Evolutionary conservation across 1,284 basidiomycete species (phyloP).

Genomic region (Malassezia brasiliensis): DNA sequence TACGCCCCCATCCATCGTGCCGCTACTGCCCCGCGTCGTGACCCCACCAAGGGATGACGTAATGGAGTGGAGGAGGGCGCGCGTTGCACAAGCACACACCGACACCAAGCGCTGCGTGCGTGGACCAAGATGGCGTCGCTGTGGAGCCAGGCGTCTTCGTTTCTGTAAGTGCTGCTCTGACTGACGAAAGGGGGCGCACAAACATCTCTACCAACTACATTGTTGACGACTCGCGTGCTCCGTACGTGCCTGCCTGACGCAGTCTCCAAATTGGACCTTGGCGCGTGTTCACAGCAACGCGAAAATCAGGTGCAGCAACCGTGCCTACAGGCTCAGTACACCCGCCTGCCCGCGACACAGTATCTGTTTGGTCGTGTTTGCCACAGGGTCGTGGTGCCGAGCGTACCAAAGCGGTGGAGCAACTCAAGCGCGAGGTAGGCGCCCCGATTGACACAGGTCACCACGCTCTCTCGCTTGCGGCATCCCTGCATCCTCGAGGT

Average conservation of each 20-base stretch:
- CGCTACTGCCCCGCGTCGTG: too few relatives aligned
- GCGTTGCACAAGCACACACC: neutral
- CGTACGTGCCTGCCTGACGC: slow-evolving; percentile 9
- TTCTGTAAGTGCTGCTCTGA: slow-evolving; percentile 5
- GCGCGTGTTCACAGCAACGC: slow-evolving; percentile 37
- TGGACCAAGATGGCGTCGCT: slow-evolving; percentile 28
- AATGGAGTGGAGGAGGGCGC: neutral
- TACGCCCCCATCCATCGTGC: neutral
- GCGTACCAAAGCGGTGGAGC: slow-evolving; percentile 26
- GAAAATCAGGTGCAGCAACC: slow-evolving; percentile 18
- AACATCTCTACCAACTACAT: slow-evolving; percentile 41
- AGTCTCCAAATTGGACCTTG: slow-evolving; percentile 34
- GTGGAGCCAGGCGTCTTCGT: slow-evolving; percentile 35
- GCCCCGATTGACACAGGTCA: neutral
- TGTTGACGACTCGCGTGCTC: slow-evolving; percentile 28
- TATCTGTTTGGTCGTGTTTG: slow-evolving; percentile 38
- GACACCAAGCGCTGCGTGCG: neutral
- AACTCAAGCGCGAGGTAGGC: slow-evolving; percentile 38
- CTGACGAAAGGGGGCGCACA: slow-evolving; percentile 31
- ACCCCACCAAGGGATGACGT: neutral
- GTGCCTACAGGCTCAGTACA: neutral
- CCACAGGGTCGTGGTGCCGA: slow-evolving; percentile 24
- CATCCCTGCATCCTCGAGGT: slow-evolving; percentile 96
- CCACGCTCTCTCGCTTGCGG: slow-evolving; percentile 70
- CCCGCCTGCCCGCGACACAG: slow-evolving; percentile 12